phyloP scores from a whole-genome alignment of 179 eudicot genomes.

The Silene noctiflora region DNA sequence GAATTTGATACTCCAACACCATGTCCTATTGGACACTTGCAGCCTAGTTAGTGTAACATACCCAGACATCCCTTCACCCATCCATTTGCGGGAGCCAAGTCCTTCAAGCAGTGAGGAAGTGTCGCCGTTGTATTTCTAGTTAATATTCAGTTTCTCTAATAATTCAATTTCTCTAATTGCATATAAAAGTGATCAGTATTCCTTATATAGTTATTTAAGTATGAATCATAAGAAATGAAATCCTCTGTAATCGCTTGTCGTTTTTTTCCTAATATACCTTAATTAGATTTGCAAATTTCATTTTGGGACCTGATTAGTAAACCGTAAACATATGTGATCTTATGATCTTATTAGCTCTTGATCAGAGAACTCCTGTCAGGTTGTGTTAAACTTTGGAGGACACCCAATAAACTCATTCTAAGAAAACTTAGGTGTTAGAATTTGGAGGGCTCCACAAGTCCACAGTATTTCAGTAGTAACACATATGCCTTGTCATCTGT shows the following conservation, averaged over 20 bases:
- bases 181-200: too few species aligned
- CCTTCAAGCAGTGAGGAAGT: too few species aligned
- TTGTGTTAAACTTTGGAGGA: not conserved
- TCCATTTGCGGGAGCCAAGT: too few species aligned
- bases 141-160: too few species aligned
- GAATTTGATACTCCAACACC: too few species aligned
- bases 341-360: not conserved
- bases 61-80: too few species aligned
- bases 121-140: too few species aligned
- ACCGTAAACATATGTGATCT: not conserved
- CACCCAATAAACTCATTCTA: not conserved
- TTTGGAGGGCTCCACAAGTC: not conserved
- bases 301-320: not conserved
- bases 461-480: not conserved
- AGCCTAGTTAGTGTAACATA: too few species aligned
- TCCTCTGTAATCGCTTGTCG: not conserved
- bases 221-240: not conserved
- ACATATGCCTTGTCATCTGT: not conserved
- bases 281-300: not conserved
- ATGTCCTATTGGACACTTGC: too few species aligned
- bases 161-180: too few species aligned
- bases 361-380: not conserved
- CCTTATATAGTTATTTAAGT: too few species aligned
- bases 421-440: not conserved
- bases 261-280: not conserved